Evolutionary conservation across 2,329 filamentous ascomycete genomes (phyloP).

Genomic region (Pyrenochaeta sp.): DNA sequence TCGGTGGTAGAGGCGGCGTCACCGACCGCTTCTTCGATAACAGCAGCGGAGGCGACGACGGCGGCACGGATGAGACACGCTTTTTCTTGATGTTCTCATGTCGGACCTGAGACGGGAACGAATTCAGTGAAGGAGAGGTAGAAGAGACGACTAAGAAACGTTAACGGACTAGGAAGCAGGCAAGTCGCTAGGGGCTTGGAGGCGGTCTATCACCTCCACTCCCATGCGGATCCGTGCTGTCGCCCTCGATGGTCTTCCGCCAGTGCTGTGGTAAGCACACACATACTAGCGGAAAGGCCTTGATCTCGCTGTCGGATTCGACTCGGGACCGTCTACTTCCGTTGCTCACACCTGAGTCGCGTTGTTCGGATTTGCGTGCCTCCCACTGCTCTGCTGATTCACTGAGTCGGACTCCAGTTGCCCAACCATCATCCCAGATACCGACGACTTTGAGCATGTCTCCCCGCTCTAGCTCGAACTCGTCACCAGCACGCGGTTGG

Average conservation of each 20-base stretch:
- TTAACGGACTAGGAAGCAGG: constrained; percentile 32
- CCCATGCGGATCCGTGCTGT: constrained; percentile 55
- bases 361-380: constrained; percentile 74
- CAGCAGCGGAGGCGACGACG: constrained; percentile 5
- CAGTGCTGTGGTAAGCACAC: constrained; percentile 95
- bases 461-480: constrained; percentile 90
- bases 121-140: constrained; percentile 23
- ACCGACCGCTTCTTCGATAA: constrained; percentile 11
- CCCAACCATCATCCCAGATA: constrained; percentile 99
- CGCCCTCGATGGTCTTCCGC: constrained; percentile 95
- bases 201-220: constrained; percentile 46
- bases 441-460: constrained; percentile 98
- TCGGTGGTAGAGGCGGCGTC: constrained; percentile 28
- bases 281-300: constrained; percentile 96
- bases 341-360: constrained; percentile 93
- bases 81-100: constrained; percentile 4
- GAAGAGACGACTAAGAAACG: constrained; percentile 34
- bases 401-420: constrained; percentile 84
- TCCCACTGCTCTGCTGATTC: constrained; percentile 92
- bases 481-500: constrained; percentile 89
- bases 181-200: constrained; percentile 38
- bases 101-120: constrained; percentile 13
- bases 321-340: constrained; percentile 61
- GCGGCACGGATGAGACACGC: constrained; percentile 14
- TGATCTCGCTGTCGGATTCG: constrained; percentile 77